These are phyloP conservation scores for Cercospora sojina DNA, from an alignment of 2,329 filamentous ascomycete species.

Conservation along the genomic window DNA sequence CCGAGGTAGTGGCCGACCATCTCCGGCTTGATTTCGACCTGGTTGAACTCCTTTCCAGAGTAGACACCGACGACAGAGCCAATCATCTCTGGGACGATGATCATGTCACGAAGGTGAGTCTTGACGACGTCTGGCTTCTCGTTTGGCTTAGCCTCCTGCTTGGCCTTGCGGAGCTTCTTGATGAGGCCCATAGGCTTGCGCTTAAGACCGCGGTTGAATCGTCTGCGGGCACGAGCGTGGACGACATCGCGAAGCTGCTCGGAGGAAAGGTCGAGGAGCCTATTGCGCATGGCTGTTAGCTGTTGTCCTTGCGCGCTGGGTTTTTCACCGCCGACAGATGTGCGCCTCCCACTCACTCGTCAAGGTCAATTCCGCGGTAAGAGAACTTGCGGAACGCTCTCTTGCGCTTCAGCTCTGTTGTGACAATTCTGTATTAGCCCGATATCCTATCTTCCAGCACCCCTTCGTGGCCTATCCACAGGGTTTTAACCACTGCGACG, in stretches of 20 bases:
- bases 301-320: conserved; percentile 1
- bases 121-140: conserved; percentile 99
- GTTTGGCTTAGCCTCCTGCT: conserved; percentile 98
- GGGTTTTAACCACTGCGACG: conserved; percentile 39
- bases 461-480: conserved; percentile 45
- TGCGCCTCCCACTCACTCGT: conserved; percentile 70
- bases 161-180: conserved; percentile 99
- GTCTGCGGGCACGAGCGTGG: conserved; percentile 95
- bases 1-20: conserved; percentile 99
- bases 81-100: conserved; percentile 99
- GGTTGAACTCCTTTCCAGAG: conserved; percentile 99
- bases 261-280: conserved; percentile 96
- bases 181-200: conserved; percentile 99
- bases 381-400: conserved; percentile 99
- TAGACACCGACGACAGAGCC: conserved; percentile 98
- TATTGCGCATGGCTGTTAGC: conserved; percentile 42
- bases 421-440: conserved; percentile 35
- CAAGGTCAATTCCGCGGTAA: conserved; percentile 98
- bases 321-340: conserved; percentile 1
- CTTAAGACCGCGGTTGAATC: conserved; percentile 99
- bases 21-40: conserved; percentile 99
- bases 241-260: conserved; percentile 99
- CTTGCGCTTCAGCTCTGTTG: conserved; percentile 93
- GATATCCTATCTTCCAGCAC: conserved; percentile 41
- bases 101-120: conserved; percentile 99